A percentile compares a stretch with the other conserved stretches of the same genome.
These are phyloP conservation scores for Entomophthora muscae DNA, from an alignment of 371 early-diverging fungal genomes.

Conservation along the genomic window DNA sequence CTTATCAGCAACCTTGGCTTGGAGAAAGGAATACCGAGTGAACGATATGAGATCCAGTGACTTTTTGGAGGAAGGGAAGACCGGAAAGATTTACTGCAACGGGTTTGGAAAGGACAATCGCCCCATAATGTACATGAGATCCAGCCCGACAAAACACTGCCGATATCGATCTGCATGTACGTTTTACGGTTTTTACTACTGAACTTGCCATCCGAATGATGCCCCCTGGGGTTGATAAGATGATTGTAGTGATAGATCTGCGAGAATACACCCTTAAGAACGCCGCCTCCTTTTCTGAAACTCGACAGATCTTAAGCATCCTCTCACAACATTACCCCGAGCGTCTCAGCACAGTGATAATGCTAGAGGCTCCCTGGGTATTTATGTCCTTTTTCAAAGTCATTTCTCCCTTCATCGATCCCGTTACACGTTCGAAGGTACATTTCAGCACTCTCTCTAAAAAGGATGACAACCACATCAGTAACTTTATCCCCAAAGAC, in stretches of 20 bases:
- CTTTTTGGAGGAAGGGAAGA: constrained; percentile 48
- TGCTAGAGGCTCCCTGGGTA: constrained; percentile 68
- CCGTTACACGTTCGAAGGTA: constrained; percentile 72
- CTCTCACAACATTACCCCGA: constrained; percentile 79
- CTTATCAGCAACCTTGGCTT: constrained; percentile 45
- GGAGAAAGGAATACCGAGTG: constrained; percentile 60
- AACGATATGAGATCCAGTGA: constrained; percentile 46
- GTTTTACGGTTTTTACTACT: constrained; percentile 55
- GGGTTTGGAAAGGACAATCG: constrained; percentile 56
- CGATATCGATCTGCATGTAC: constrained; percentile 52
- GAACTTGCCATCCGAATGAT: constrained; percentile 62
- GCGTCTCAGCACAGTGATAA: constrained; percentile 36
- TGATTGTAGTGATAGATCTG: constrained; percentile 66
- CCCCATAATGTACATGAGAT: constrained; percentile 51
- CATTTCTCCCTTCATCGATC: constrained; percentile 76
- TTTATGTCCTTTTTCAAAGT: constrained; percentile 62
- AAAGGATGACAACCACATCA: not conserved
- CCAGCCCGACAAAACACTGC: constrained; percentile 64
- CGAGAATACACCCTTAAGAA: constrained; percentile 43
- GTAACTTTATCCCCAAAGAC: not conserved
- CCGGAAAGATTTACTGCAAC: constrained; percentile 65
- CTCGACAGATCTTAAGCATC: constrained; percentile 57
- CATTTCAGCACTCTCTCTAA: constrained; percentile 55
- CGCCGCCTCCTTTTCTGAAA: constrained; percentile 46
- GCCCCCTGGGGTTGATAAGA: constrained; percentile 47